These are phyloP conservation scores for Picea glauca DNA, from an alignment of 75 land plant species.

Conservation along the genomic window DNA sequence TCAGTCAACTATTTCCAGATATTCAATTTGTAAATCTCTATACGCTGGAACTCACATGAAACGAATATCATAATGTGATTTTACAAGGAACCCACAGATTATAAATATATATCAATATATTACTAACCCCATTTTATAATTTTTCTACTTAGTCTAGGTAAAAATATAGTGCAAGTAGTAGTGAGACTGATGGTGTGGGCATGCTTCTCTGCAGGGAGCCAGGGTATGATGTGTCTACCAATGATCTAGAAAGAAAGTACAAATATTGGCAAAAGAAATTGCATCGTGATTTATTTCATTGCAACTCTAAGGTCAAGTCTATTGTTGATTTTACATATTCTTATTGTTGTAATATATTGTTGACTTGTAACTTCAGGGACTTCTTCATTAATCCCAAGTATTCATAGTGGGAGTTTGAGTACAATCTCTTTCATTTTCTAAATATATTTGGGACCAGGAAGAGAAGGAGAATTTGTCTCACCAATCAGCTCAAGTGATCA, in stretches of 20 bases:
- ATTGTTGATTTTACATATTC: background rate
- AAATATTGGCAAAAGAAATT: constrained; percentile 86
- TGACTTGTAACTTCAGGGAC: background rate
- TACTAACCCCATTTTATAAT: background rate
- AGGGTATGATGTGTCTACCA: constrained; percentile 44
- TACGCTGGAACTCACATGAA: background rate
- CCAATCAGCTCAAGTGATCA: constrained; percentile 79
- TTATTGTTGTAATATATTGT: background rate
- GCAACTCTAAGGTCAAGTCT: constrained; percentile 67
- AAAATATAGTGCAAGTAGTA: background rate
- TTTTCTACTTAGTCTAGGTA: background rate
- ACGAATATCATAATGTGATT: background rate
- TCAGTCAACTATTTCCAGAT: constrained; percentile 69
- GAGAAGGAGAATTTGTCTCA: constrained; percentile 77
- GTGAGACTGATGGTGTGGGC: background rate
- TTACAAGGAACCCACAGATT: too few relatives aligned
- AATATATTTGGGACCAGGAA: constrained; percentile 28
- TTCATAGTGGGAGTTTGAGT: background rate
- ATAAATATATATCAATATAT: too few relatives aligned
- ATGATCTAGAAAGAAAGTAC: constrained; percentile 64
- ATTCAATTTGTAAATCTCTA: constrained; percentile 54
- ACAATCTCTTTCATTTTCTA: background rate
- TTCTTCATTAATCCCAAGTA: background rate
- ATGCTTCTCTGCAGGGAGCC: constrained; percentile 36
- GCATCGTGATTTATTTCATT: constrained; percentile 85